Base-by-base conservation (phyloP, 352 stramenopile genomes). In the Phytophthora sp. region DNA sequence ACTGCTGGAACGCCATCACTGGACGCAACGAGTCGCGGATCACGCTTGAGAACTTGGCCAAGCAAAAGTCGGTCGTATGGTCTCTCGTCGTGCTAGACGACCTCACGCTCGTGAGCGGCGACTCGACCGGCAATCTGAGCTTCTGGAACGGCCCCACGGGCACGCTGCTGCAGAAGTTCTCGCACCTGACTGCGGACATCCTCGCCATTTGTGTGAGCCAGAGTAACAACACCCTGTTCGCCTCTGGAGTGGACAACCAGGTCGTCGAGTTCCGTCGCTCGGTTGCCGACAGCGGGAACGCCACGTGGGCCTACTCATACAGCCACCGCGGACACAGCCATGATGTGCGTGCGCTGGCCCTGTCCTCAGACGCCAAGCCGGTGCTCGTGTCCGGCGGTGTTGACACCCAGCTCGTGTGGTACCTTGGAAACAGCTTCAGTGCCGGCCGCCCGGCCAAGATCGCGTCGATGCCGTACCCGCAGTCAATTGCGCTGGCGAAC, bases 371-470 rank as follows among this genome's bases (percentile, higher is more conserved):
- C 13, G 66, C 51, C 70, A 79, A 82, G 15, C 38, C 65, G 16
- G 68, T 97, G 33, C 78, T 98, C 26, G 89, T 97, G 16, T 98
- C 90, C 13, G 94, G 90, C 24, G 92, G 95, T 49, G 84, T 98
- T 45, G 95, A 98, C 86, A 98, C 94, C 13, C 94, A 98, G 75
- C 66, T 98, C 7, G 96, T 97, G 44, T 96, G 88, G 67, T 98
- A 98, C 75, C 73, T 79, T 45, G 86, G 89, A 20, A 66, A 80
- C 38, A 88, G 81, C 31, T 98, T 98, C 70, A 81, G 87, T 66
- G 83, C 87, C 18, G 76, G 80, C 57, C 87, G 94, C 1, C 93
- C 95, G 7, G 81, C 73, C 68, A 96, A 97, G 66, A 90, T 95
- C 44, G 93, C 91, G 68, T 96, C 94, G 24, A 97, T 93, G 80